Percentiles rank a stretch among this genome's conserved stretches.
Evolutionary conservation across 2,329 filamentous ascomycete genomes (phyloP).

Genomic region (Sporothrix inflata): DNA sequence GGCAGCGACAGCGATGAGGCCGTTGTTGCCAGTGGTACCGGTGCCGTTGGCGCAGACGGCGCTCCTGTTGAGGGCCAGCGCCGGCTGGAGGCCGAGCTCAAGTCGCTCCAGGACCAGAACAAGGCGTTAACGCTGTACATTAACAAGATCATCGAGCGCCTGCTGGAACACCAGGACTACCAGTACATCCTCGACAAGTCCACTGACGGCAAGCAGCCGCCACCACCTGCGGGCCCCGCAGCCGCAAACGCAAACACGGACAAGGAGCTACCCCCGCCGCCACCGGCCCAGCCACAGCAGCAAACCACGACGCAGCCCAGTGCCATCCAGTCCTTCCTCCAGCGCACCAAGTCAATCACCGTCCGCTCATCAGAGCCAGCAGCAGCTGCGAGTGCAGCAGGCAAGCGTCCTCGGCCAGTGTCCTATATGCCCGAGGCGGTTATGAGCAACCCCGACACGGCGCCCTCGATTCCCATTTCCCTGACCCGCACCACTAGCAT

Average conservation of each 20-base stretch:
- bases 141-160: slow-evolving; percentile 96
- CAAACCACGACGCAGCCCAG: slow-evolving; percentile 61
- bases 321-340: slow-evolving; percentile 56
- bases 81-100: slow-evolving; percentile 77
- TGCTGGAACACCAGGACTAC: slow-evolving; percentile 92
- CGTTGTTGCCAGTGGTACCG: background rate
- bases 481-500: slow-evolving; percentile 58
- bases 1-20: slow-evolving; percentile 29
- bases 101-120: slow-evolving; percentile 85
- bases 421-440: slow-evolving; percentile 54
- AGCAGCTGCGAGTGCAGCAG: background rate
- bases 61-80: slow-evolving; percentile 55
- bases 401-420: slow-evolving; percentile 58
- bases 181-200: slow-evolving; percentile 89
- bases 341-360: slow-evolving; percentile 65
- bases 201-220: slow-evolving; percentile 60
- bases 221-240: slow-evolving; percentile 47
- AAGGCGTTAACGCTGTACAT: slow-evolving; percentile 97
- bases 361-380: slow-evolving; percentile 43
- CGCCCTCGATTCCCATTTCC: slow-evolving; percentile 74
- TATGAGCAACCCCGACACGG: slow-evolving; percentile 70
- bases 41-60: background rate
- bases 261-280: slow-evolving; percentile 83
- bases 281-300: slow-evolving; percentile 59
- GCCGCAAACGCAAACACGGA: slow-evolving; percentile 61